Base-by-base conservation (phyloP, 768 basidiomycete species). In the Termitomyces sp. region DNA sequence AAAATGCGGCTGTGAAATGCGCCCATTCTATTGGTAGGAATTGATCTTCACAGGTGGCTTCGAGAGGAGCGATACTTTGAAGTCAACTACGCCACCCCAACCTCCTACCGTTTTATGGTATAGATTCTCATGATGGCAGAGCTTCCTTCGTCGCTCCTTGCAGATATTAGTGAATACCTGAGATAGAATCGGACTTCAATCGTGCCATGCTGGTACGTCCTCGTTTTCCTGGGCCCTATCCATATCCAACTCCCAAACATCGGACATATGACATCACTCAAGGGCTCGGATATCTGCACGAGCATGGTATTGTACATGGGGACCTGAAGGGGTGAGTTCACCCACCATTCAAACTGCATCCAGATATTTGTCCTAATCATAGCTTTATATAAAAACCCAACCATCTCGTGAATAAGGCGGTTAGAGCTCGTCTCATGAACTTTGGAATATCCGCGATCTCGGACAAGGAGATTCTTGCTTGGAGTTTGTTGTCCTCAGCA, bases 401-500 rank as follows among this genome's bases (percentile, higher is more conserved):
- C 26, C 7, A 39, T 39, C 50, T 39, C 50, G 27, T 13, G 18
- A 41, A 29, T 26, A 41, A 27, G 20, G 51, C 51, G 20, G 51
- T 37, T 18, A 52, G 51, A 41, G 39, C 37, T n/a, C 39, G 26
- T 41, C 37, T 52, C 36, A 37, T 26, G 22, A 53, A 59, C 22
- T 58, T 59, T 24, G 58, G 53, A 22, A 34, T 59, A 18, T 48
- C 52, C 4, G 48, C 57, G 1, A 39, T 53, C n/a, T 41, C 57
- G 1, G 55, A 60, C 43, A 24, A 43, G 12, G 12, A 53, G 16
- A 52, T 60, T 13, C 36, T 46, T 27, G 46, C 42, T n/a, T 52
- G 55, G 55, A 60, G 36, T 7, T 50, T 49, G 16, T 41, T 56
- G 22, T 52, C 59, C 22, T 34, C 55, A 5, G 49, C 44, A n/a